Evolutionary conservation across 768 basidiomycete species (phyloP).

Genomic region (Scleroderma bovista): DNA sequence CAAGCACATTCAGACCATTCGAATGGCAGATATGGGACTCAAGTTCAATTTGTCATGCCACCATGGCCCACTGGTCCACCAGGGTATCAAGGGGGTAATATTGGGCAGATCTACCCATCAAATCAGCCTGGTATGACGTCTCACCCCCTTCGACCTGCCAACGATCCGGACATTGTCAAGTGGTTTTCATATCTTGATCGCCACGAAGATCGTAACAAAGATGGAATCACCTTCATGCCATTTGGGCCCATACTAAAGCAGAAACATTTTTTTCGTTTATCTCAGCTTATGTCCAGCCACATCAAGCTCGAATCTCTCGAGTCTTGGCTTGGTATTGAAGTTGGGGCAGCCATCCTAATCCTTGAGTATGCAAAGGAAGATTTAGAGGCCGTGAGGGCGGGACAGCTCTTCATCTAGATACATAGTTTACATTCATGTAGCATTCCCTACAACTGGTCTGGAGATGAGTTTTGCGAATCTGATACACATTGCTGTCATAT

Average conservation of each 20-base stretch:
- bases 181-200: background rate
- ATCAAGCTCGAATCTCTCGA: background rate
- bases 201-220: background rate
- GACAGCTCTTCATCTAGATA: too few species aligned
- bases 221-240: background rate
- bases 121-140: too few species aligned
- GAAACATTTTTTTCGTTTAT: background rate
- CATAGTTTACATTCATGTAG: too few species aligned
- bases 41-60: too few species aligned
- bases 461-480: too few species aligned
- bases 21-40: background rate
- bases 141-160: background rate
- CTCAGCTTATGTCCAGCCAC: background rate
- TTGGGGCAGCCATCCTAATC: background rate
- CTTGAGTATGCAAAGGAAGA: background rate
- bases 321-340: background rate
- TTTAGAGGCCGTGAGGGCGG: too few species aligned
- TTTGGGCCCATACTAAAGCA: background rate
- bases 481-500: too few species aligned
- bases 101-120: background rate
- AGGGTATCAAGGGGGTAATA: background rate
- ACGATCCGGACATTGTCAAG: background rate
- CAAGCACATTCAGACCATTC: background rate
- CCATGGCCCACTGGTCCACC: too few species aligned
- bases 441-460: too few species aligned